These are phyloP conservation scores for Schwanniomyces vanrijiae DNA, from an alignment of 805 yeast genomes.

Conservation along the genomic window DNA sequence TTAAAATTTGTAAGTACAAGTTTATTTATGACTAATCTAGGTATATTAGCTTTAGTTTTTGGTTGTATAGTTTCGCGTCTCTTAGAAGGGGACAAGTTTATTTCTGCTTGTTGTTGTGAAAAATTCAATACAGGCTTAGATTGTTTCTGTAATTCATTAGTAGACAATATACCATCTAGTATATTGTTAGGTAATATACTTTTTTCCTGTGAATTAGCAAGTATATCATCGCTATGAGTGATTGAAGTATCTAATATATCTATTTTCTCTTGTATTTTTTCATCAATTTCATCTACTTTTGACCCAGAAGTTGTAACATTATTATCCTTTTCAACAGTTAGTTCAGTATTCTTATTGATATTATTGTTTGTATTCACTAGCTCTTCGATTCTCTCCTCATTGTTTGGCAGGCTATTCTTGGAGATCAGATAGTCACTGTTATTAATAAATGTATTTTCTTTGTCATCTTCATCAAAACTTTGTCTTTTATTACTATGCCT, in stretches of 20 bases:
- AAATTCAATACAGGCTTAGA: slow-evolving; percentile 18
- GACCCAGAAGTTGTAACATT: background rate
- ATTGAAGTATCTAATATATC: background rate
- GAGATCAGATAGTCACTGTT: slow-evolving; percentile 33
- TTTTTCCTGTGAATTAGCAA: background rate
- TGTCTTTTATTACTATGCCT: background rate
- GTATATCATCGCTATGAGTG: background rate
- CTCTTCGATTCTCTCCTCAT: background rate
- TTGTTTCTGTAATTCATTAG: background rate
- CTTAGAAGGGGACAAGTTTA: slow-evolving; percentile 29
- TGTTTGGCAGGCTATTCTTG: background rate
- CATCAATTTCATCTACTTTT: background rate
- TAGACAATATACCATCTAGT: background rate
- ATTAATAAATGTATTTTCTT: slow-evolving; percentile 33
- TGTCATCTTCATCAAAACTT: slow-evolving; percentile 12
- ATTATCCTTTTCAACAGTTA: background rate
- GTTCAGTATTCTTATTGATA: background rate
- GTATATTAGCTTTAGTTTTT: slow-evolving; percentile 25
- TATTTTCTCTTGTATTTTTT: background rate
- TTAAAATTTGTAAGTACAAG: slow-evolving; percentile 83
- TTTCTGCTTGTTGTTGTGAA: slow-evolving; percentile 27
- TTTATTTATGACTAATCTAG: slow-evolving; percentile 73
- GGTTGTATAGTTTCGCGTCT: slow-evolving; percentile 16
- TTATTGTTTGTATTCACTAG: background rate
- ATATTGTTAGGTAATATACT: background rate